phyloP scores from a whole-genome alignment of 1,284 basidiomycete genomes.

The Schizophyllum commune region DNA sequence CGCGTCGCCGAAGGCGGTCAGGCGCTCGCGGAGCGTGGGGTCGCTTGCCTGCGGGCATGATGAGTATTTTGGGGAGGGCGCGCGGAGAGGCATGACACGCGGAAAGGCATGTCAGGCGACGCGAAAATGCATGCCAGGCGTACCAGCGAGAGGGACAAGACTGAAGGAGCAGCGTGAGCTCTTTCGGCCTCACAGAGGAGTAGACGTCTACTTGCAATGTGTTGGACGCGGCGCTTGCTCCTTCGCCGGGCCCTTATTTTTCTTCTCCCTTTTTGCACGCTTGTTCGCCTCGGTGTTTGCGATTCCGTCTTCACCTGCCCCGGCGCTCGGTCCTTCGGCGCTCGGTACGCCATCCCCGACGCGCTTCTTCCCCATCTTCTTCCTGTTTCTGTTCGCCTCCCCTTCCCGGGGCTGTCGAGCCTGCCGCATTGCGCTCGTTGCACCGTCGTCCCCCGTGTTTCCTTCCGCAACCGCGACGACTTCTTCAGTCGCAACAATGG shows the following conservation, averaged over 20 bases:
- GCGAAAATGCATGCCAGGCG: too few relatives aligned
- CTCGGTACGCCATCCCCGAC: too few relatives aligned
- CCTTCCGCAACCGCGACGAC: too few relatives aligned
- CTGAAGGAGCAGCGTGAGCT: neutral
- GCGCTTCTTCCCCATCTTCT: neutral
- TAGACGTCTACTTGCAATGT: neutral
- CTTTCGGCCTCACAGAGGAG: neutral
- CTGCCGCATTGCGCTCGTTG: too few relatives aligned
- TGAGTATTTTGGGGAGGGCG: neutral
- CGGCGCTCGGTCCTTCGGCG: neutral
- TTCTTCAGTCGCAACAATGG: too few relatives aligned
- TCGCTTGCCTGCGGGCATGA: neutral
- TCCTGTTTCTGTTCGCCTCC: neutral
- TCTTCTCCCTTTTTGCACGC: neutral
- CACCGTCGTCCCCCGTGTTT: too few relatives aligned
- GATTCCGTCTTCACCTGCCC: neutral
- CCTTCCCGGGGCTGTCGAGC: too few relatives aligned
- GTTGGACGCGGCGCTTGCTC: neutral
- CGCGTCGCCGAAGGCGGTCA: neutral
- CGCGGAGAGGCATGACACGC: neutral
- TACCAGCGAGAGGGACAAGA: neutral
- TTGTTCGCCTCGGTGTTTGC: neutral
- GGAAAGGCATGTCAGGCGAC: neutral
- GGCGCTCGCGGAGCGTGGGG: neutral
- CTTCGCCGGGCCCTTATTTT: neutral